Evolutionary conservation across 352 stramenopile species (phyloP), one percentile per base, ranked within the genome.

Genomic region (Phytophthora syringae): DNA sequence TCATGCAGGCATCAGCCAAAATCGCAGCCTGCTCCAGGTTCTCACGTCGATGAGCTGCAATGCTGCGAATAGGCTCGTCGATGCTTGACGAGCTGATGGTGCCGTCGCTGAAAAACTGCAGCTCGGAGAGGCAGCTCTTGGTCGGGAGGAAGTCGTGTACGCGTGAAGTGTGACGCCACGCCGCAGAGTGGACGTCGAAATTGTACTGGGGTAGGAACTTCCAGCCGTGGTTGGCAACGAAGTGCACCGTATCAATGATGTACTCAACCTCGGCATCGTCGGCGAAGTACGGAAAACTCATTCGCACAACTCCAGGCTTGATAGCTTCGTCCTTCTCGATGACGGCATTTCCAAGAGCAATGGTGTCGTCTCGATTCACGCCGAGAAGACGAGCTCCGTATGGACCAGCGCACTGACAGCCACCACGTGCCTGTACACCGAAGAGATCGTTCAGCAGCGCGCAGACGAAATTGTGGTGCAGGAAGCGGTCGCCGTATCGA

Each of bases 391-490:
- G 75, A 64, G 97, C 89, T 34, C 83, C 94, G 64, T 98, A 99
- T 1, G 96, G 96, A 36, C 97, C 97, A 16, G 97, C 95, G 94
- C 83, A 67, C 73, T 89, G 88, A 97, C 76, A 85, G 5, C 77
- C 77, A 9, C 77, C 77, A 13, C 75, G 75, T 5, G 59, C 78
- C 45, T 84, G 97, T 36, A 99, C 92, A 12, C 97, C 97, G 69
- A 99, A 99, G 4, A 99, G 74, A 75, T 99, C 97, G 61, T 99
- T 99, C 12, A 99, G 79, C 30, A 99, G 68, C 32, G 96, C 94
- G 57, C 92, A 98, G 7, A 99, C 95, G 60, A 98, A 99, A 68
- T 99, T 99, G 79, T 98, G 99, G 74, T 99, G 97, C 25, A 99
- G 74, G 72, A 98, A 99, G n/a, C 91, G 63, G 32, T 88, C 72